Evolutionary conservation across 441 rosid species (phyloP).

Genomic region (Mallotus repandus): DNA sequence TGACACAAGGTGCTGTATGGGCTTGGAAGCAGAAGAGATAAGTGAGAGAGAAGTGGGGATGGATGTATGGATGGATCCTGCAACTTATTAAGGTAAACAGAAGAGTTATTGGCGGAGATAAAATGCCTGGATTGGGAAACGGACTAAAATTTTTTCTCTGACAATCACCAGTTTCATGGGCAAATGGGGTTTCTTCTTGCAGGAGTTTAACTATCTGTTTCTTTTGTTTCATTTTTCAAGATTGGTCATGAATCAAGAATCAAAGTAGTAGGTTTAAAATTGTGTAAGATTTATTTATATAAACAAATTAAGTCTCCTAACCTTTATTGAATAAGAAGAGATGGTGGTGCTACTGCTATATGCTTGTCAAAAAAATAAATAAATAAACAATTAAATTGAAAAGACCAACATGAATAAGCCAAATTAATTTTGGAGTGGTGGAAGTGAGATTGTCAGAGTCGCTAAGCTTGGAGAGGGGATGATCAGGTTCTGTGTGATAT

Average conservation of each 20-base stretch:
- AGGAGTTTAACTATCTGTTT: slow-evolving; percentile 11
- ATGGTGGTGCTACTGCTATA: neutral
- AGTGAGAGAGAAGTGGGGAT: slow-evolving; percentile 38
- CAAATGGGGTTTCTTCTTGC: slow-evolving; percentile 16
- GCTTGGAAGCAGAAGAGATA: slow-evolving; percentile 82
- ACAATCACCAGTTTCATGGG: slow-evolving; percentile 26
- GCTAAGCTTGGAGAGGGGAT: slow-evolving; percentile 19
- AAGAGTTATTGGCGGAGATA: slow-evolving; percentile 42
- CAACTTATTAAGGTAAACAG: slow-evolving; percentile 34
- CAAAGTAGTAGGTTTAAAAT: neutral
- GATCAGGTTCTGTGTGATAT: slow-evolving; percentile 25
- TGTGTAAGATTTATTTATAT: no score
- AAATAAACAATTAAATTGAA: neutral
- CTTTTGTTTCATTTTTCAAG: neutral
- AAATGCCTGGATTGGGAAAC: slow-evolving; percentile 49
- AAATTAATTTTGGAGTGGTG: slow-evolving; percentile 13
- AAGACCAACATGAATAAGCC: neutral
- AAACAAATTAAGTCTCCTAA: neutral
- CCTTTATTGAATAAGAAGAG: slow-evolving; percentile 5
- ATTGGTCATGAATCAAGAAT: neutral
- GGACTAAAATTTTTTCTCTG: slow-evolving; percentile 28
- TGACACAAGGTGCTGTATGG: slow-evolving; percentile 52
- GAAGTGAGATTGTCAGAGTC: slow-evolving; percentile 23
- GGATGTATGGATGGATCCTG: slow-evolving; percentile 11
- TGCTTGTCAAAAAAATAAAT: no score